phyloP scores from a whole-genome alignment of 768 basidiomycete genomes.

The Rhodotorula kratochvilovae region DNA sequence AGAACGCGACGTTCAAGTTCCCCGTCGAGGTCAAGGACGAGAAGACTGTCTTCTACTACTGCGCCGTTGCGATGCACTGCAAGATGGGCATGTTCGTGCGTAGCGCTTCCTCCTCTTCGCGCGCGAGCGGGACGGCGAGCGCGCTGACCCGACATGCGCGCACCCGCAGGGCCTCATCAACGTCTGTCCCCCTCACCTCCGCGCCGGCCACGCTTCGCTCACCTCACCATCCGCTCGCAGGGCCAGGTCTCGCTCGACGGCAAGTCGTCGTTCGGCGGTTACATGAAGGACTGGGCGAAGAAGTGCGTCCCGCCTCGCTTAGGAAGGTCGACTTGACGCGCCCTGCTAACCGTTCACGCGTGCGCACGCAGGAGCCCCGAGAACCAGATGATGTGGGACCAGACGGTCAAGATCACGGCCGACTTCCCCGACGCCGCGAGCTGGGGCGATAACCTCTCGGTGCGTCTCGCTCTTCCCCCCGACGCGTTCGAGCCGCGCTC shows the following conservation, averaged over 20 bases:
- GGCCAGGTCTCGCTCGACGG: neutral
- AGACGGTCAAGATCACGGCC: neutral
- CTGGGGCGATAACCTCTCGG: constrained; percentile 45
- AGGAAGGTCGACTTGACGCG: neutral
- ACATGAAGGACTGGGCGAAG: neutral
- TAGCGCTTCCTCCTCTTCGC: neutral
- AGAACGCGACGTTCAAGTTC: constrained; percentile 51
- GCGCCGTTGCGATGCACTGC: constrained; percentile 66
- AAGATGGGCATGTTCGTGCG: constrained; percentile 53
- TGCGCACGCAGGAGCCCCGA: neutral
- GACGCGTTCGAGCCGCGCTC: neutral
- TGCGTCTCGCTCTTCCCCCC: constrained; percentile 42
- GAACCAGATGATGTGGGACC: constrained; percentile 14
- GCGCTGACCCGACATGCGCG: neutral
- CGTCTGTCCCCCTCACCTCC: neutral
- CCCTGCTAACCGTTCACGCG: no score
- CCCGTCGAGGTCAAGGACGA: constrained; percentile 4
- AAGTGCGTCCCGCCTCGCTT: neutral
- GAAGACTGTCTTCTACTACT: constrained; percentile 48
- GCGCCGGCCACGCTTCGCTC: neutral
- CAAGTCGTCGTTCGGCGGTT: neutral
- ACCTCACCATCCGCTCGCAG: neutral
- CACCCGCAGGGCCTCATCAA: constrained; percentile 1
- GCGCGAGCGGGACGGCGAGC: neutral
- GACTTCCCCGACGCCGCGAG: neutral